Evolutionary conservation across 768 basidiomycete species (phyloP).

Genomic region (Auricularia auricula-judae): DNA sequence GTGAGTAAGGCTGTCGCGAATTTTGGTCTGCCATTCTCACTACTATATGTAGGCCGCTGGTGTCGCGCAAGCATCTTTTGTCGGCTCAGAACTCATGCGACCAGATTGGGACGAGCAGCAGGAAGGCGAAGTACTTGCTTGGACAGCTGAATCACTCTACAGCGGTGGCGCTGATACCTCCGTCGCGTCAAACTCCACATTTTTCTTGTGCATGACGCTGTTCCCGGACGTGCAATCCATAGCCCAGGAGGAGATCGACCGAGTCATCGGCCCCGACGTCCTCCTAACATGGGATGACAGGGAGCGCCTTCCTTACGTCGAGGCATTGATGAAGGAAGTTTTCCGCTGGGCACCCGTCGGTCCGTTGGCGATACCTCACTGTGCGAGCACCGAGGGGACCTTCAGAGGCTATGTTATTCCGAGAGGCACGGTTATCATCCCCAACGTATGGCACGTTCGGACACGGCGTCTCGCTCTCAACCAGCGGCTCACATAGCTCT

Average conservation of each 20-base stretch:
- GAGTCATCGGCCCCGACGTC: conserved; percentile 8
- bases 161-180: conserved; percentile 9
- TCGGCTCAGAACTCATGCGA: neutral
- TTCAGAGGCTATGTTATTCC: conserved; percentile 1
- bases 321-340: conserved; percentile 10
- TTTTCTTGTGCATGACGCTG: conserved; percentile 19
- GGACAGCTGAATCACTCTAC: neutral
- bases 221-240: conserved; percentile 15
- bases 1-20: neutral
- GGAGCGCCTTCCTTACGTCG: conserved; percentile 10
- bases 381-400: neutral
- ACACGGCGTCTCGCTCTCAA: too few species aligned
- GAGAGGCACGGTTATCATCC: conserved; percentile 1
- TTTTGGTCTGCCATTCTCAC: too few species aligned
- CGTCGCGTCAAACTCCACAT: conserved; percentile 5
- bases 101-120: neutral
- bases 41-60: too few species aligned
- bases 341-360: conserved; percentile 10
- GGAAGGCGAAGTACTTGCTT: neutral
- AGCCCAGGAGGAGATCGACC: conserved; percentile 10
- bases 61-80: neutral
- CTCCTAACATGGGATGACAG: conserved; percentile 11
- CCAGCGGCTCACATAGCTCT: neutral
- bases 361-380: conserved; percentile 5
- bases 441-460: neutral